Conservation (phyloP, 1,139 yeast species). For the Kazachstania sp. region DNA sequence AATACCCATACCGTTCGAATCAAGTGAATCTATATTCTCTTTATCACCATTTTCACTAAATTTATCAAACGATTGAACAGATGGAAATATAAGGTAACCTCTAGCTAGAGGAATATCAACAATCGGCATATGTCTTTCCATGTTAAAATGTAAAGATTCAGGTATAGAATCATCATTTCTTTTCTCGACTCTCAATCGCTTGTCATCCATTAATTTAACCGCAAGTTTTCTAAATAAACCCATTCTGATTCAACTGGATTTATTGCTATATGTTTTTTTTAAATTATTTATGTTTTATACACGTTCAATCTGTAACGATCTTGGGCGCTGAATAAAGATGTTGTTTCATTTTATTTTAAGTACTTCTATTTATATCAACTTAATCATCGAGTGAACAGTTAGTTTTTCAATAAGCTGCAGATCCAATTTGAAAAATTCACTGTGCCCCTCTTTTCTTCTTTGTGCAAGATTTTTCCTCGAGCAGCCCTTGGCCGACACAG, state of each 20-base stretch:
- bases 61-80: slow-evolving; percentile 11
- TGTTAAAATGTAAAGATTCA: slow-evolving; percentile 4
- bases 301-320: no score
- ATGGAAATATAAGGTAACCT: slow-evolving; percentile 11
- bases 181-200: background rate
- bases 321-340: no score
- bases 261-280: background rate
- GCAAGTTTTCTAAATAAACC: slow-evolving; percentile 1
- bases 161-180: slow-evolving; percentile 1
- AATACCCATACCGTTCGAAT: slow-evolving; percentile 12
- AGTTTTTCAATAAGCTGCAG: no score
- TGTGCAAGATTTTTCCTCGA: no score
- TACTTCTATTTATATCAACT: background rate
- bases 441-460: no score
- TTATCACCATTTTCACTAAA: slow-evolving; percentile 5
- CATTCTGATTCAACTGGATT: background rate
- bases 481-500: no score
- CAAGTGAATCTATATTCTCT: background rate
- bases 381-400: no score
- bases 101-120: slow-evolving; percentile 5
- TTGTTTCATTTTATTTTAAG: no score
- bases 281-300: background rate
- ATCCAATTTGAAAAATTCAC: no score
- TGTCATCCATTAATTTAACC: background rate
- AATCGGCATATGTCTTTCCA: slow-evolving; percentile 8